Percentiles rank a stretch among this genome's conserved stretches.
These are phyloP conservation scores for Bretschneidera sinensis DNA, from an alignment of 345 rosid species.

Conservation along the genomic window DNA sequence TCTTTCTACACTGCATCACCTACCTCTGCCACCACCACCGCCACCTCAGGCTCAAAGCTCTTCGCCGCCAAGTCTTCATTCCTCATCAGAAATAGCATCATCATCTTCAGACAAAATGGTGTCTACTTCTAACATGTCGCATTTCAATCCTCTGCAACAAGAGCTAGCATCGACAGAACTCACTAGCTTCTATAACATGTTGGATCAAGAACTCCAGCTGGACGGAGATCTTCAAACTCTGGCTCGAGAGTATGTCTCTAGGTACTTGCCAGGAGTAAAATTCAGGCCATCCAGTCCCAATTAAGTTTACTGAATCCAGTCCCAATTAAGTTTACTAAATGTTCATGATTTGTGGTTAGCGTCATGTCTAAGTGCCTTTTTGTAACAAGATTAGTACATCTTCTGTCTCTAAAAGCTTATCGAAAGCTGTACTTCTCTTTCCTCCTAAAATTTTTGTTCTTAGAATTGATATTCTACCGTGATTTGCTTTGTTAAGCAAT, in stretches of 20 bases:
- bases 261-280: conserved; percentile 38
- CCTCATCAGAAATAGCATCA: conserved; percentile 13
- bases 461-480: no score
- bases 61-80: conserved; percentile 13
- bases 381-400: no score
- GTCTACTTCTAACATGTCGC: conserved; percentile 25
- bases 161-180: conserved; percentile 10
- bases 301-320: no score
- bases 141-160: conserved; percentile 21
- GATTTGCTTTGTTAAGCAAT: no score
- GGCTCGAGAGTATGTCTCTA: conserved; percentile 43
- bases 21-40: conserved; percentile 21
- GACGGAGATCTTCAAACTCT: conserved; percentile 38
- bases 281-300: conserved; percentile 26
- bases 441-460: no score
- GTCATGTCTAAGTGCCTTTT: no score
- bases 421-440: no score
- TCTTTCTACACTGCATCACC: conserved; percentile 45
- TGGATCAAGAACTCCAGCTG: conserved; percentile 18
- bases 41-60: conserved; percentile 15
- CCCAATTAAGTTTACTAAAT: conserved; percentile 2
- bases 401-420: no score
- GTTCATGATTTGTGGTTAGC: no score
- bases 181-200: conserved; percentile 4
- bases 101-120: conserved; percentile 19